phyloP scores from a whole-genome alignment of 495 filamentous ascomycete species.

The Annulohypoxylon bovei region DNA sequence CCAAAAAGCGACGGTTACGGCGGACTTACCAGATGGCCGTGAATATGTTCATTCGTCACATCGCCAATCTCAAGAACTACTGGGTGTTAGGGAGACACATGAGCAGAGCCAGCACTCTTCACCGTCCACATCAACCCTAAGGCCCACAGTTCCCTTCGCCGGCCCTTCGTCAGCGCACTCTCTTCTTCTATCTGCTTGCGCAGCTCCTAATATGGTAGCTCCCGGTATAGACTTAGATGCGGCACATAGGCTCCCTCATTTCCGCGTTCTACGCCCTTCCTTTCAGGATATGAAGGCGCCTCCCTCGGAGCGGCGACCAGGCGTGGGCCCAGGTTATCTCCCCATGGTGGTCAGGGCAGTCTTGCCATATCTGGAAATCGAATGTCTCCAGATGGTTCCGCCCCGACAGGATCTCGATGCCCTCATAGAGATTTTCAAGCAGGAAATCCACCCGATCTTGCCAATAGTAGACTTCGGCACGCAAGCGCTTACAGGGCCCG shows the following conservation, averaged over 20 bases:
- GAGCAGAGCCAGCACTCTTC: constrained; percentile 1
- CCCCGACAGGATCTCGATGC: constrained; percentile 31
- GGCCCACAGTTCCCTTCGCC: constrained; percentile 10
- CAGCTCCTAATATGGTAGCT: neutral
- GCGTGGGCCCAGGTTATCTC: constrained; percentile 10
- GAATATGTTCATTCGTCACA: neutral
- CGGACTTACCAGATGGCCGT: neutral
- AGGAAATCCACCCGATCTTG: constrained; percentile 47
- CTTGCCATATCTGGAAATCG: constrained; percentile 43
- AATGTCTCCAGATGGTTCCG: constrained; percentile 39
- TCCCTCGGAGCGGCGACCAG: constrained; percentile 28
- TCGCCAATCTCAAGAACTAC: constrained; percentile 1
- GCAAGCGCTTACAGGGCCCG: constrained; percentile 12
- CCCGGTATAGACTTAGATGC: constrained; percentile 4
- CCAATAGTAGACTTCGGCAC: constrained; percentile 44
- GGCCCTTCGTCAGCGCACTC: constrained; percentile 27
- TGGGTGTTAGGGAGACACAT: neutral
- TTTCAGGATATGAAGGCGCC: constrained; percentile 35
- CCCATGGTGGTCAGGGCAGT: constrained; percentile 32
- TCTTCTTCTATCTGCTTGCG: constrained; percentile 17
- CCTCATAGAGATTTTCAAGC: constrained; percentile 44
- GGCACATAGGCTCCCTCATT: constrained; percentile 6
- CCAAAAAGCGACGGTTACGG: neutral
- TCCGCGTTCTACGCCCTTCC: constrained; percentile 26
- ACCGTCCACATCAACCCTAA: neutral